Conservation (phyloP, 1,284 basidiomycete genomes). For the Neotropicomus parvogracilis region DNA sequence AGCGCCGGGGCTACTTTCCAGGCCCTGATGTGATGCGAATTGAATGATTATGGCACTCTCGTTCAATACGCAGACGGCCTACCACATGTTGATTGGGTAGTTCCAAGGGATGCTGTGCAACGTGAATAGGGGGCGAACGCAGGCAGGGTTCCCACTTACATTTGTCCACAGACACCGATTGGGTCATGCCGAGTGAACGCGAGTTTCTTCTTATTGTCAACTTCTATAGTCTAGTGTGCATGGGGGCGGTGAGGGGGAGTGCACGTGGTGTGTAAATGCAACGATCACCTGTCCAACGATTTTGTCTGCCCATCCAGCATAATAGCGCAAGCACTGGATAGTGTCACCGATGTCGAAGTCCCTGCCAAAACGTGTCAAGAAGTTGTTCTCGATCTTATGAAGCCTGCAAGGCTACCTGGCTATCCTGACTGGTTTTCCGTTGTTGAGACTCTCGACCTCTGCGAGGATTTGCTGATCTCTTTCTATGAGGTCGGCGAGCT, state of each 20-base stretch:
- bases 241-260: conserved; percentile 2
- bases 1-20: conserved; percentile 93
- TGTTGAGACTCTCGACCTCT: conserved; percentile 78
- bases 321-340: conserved; percentile 79
- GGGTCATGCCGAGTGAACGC: conserved; percentile 90
- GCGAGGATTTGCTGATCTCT: conserved; percentile 73
- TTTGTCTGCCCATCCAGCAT: conserved; percentile 69
- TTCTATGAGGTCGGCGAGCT: conserved; percentile 91
- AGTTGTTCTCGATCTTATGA: neutral
- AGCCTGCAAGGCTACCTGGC: conserved; percentile 46
- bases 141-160: conserved; percentile 46
- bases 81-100: conserved; percentile 91
- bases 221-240: conserved; percentile 65
- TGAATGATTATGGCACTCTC: conserved; percentile 7
- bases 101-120: conserved; percentile 79
- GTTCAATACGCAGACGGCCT: conserved; percentile 14
- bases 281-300: conserved; percentile 59
- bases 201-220: conserved; percentile 75
- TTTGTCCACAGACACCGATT: conserved; percentile 90
- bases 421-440: conserved; percentile 80
- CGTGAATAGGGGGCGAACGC: conserved; percentile 7
- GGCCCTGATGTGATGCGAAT: conserved; percentile 51
- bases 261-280: neutral
- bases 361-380: conserved; percentile 37
- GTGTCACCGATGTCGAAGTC: conserved; percentile 85